Evolutionary conservation across 2,329 filamentous ascomycete genomes (phyloP), one percentile per base, ranked within the genome.

Genomic region (Neopestalotiopsis clavispora): DNA sequence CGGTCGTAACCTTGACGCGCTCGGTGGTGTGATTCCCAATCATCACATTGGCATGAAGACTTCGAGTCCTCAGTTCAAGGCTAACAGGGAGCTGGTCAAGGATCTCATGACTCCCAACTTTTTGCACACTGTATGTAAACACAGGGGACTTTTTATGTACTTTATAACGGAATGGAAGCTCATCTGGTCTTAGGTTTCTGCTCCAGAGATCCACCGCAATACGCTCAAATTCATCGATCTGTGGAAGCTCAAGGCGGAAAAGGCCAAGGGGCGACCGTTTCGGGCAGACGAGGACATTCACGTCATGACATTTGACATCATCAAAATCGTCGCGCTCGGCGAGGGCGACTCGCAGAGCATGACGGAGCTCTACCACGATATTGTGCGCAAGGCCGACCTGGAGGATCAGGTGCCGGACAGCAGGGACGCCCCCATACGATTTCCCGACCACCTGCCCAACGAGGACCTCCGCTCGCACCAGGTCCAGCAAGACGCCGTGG

Each of bases 61-160:
- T 12, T 70, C 72, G 17, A 72, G 79, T 60, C 75, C 77, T 2
- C 71, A 75, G 17, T 78, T 76, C 69, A 78, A 75, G 69, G 56
- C 42, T 12, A 76, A 79, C 58, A 75, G 75, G 56, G 73, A 77
- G 65, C 72, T 82, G 4, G 69, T 80, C 14, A 74, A 76, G 60
- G 79, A 81, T 52, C 72, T 81, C 4, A 80, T 82, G 80, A 74
- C 78, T 14, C 76, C 78, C 0, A 69, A 67, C n/a, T 81, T 81
- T 63, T 69, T 81, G 28, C 72, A 78, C 65, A 68, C 68, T 28
- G 70, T 71, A 40, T 61, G 68, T 32, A 1, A 4, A 4, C 32
- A 12, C 17, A 38, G 10, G 34, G 6, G 34, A 10, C 34, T 38
- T 10, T 38, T 32, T 1, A 42, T 20, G 17, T 60, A 56, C 23